phyloP scores from a whole-genome alignment of 768 basidiomycete genomes.

The Tephrocybe sp. region DNA sequence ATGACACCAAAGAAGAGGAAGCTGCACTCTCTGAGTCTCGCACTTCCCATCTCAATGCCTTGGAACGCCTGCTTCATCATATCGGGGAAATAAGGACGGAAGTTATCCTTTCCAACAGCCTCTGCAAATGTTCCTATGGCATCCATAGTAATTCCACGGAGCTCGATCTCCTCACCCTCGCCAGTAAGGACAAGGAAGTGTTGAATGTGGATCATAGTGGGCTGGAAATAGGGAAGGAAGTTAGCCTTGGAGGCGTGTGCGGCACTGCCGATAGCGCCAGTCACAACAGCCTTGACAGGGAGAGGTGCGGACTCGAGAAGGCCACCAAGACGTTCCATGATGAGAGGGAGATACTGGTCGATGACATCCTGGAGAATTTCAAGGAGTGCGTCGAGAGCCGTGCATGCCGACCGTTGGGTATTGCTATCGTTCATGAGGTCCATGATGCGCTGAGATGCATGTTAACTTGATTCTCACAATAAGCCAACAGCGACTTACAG shows the following conservation, averaged over 20 bases:
- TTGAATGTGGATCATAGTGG: conserved; percentile 84
- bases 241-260: conserved; percentile 92
- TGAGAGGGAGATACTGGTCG: conserved; percentile 85
- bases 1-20: conserved; percentile 99
- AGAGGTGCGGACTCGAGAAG: conserved; percentile 88
- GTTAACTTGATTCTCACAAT: neutral
- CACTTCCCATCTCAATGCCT: conserved; percentile 83
- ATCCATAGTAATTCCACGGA: conserved; percentile 97
- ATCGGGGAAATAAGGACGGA: conserved; percentile 94
- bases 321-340: conserved; percentile 91
- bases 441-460: conserved; percentile 76
- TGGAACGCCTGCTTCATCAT: conserved; percentile 96
- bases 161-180: conserved; percentile 90
- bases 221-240: conserved; percentile 93
- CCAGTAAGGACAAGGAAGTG: conserved; percentile 84
- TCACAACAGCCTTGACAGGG: conserved; percentile 89
- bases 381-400: conserved; percentile 93
- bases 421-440: conserved; percentile 81
- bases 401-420: conserved; percentile 93
- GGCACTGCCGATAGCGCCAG: conserved; percentile 96
- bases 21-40: conserved; percentile 89
- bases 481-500: conserved; percentile 49
- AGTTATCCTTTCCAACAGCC: conserved; percentile 90
- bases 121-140: conserved; percentile 99
- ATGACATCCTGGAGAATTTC: conserved; percentile 93